These are phyloP conservation scores for Moesziomyces parantarcticus DNA, from an alignment of 1,284 basidiomycete genomes.

Conservation along the genomic window DNA sequence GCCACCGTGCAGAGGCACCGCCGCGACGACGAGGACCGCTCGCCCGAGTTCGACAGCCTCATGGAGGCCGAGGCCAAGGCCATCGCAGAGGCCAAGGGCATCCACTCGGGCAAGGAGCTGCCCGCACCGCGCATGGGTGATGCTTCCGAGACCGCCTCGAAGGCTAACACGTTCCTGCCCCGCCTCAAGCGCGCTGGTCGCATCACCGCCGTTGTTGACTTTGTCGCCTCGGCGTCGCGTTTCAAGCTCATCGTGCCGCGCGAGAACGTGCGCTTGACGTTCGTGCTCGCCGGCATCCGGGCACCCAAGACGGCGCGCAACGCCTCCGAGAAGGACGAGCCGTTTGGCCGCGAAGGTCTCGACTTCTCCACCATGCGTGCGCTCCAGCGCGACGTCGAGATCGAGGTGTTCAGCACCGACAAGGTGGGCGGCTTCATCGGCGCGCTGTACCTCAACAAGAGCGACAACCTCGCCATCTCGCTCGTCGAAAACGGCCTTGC, in stretches of 20 bases:
- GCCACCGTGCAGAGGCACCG: slow-evolving; percentile 90
- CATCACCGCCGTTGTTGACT: slow-evolving; percentile 88
- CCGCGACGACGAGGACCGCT: slow-evolving; percentile 92
- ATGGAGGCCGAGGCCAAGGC: slow-evolving; percentile 91
- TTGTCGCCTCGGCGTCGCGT: slow-evolving; percentile 74
- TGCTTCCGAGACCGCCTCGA: slow-evolving; percentile 73
- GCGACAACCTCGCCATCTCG: slow-evolving; percentile 82
- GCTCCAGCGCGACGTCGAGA: slow-evolving; percentile 94
- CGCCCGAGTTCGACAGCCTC: slow-evolving; percentile 91
- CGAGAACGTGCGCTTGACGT: slow-evolving; percentile 58
- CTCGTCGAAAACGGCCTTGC: slow-evolving; percentile 85
- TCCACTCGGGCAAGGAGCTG: slow-evolving; percentile 92
- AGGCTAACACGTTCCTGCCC: slow-evolving; percentile 76
- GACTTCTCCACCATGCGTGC: slow-evolving; percentile 83
- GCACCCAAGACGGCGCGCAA: slow-evolving; percentile 71
- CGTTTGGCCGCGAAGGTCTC: slow-evolving; percentile 84
- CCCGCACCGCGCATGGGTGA: slow-evolving; percentile 78
- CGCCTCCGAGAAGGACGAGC: slow-evolving; percentile 85
- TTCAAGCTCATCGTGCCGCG: slow-evolving; percentile 61
- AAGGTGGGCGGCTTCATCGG: slow-evolving; percentile 97
- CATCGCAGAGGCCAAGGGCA: slow-evolving; percentile 80
- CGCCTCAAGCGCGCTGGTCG: slow-evolving; percentile 89
- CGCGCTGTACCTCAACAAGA: slow-evolving; percentile 77
- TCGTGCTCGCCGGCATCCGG: slow-evolving; percentile 68
- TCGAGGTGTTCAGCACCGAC: slow-evolving; percentile 88